Base-by-base conservation (phyloP, 441 rosid species). In the Jatropha podagrica region DNA sequence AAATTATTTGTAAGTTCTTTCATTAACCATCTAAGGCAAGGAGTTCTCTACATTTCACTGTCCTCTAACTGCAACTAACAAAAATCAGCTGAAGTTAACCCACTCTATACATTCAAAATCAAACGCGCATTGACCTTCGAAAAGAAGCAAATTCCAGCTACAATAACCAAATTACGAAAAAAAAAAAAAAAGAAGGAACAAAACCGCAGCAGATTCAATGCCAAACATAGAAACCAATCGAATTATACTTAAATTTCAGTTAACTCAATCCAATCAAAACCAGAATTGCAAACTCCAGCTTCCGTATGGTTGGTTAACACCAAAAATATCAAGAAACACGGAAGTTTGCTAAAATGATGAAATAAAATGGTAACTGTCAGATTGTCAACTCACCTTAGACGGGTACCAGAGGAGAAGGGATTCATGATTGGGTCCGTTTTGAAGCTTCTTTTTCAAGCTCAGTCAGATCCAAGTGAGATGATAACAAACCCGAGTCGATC, bases 351-450 rank as follows among this genome's bases (percentile, higher is more conserved):
- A 32, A 38, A 17, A 48, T n/a, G 54, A 68, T 14, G 73, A 42
- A 56, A 72, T 14, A 27, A 75, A 65, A 65, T 20, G 26, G 26
- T 15, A 27, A 65, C 11, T 40, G 63, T 74, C 42, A 64, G 61
- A 38, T 46, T 7, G 42, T 82, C 42, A 42, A 67, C 90, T 82
- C 77, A 92, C 98, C 99, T 89, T 63, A 94, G 87, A 82, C 99
- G 99, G 77, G 99, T 96, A 74, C 92, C 93, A 77, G 99, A 93
- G 72, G 99, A 94, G 84, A 96, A 94, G 62, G 99, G 97, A 88
- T 94, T 96, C 97, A 96, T 96, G 93, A 88, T 86, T 86, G 87
- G 82, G 81, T 86, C 86, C 78, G 83, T 68, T 71, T 56, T 49
- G 69, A 60, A 76, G 76, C 78, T 79, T 62, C 44, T 23, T 46